Base-by-base conservation (phyloP, 129 eudicot species). In the Artemisia argyi region DNA sequence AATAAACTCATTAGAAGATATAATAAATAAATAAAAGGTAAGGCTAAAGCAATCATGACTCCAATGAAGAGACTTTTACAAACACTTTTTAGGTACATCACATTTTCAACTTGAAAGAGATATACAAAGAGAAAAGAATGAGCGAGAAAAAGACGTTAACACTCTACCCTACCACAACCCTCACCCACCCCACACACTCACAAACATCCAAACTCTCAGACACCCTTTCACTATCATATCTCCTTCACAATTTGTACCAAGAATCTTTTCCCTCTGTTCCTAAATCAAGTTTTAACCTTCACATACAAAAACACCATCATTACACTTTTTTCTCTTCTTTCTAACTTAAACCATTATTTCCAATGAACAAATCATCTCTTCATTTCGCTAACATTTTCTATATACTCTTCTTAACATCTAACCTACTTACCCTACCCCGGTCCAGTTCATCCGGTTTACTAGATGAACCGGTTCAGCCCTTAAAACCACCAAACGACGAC, bases 401-500 rank as follows among this genome's bases (percentile, higher is more conserved):
- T 39, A 39, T 7, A 39, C 9, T 47, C 8, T 55, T 73, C 50
- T 24, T 65, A 6, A 67, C 13, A 50, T 77, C 13, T 1, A 53
- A 68, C 30, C 44, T 61, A 46, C 65, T 16, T 50, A 69, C 13
- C 44, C 72, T 39, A 39, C 1, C 68, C 22, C 53, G 28, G 13
- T 88, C 93, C 20, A 84, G 84, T n/a, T 51, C 89, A 11, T 90
- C 93, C 20, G 85, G 84, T 13, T 51, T 87, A 13, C 82, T 89
- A 0, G 22, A 92, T 1, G 90, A 89, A 58, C 96, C 95, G 67
- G 96, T 87, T 0, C 89, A 87, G 71, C 97, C 96, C 1, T 44
- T 88, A 7, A 91, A 82, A 26, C 71, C 71, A 10, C 97, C 90
- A 12, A 59, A 59, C 39, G 87, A 74, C 11, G 88, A 82, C 64